Conservation (phyloP, 805 yeast species). For the Saccharomycopsis vini region DNA sequence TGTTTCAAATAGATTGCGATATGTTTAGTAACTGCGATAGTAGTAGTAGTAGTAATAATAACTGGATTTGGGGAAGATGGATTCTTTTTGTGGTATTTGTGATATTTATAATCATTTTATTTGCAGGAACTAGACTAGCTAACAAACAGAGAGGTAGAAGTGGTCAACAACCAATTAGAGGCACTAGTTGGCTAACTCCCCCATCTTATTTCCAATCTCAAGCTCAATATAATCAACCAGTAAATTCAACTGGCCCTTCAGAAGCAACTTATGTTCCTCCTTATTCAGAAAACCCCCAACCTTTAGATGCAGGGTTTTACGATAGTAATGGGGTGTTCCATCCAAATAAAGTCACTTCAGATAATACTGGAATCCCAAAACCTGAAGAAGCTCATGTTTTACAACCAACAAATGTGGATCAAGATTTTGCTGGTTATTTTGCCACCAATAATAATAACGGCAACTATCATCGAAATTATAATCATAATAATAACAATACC, state of each 20-base stretch:
- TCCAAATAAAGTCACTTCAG: constrained; percentile 19
- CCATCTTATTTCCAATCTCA: constrained; percentile 67
- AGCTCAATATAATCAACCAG: constrained; percentile 40
- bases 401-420: neutral
- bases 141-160: constrained; percentile 40
- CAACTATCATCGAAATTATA: no score
- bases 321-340: constrained; percentile 50
- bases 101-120: constrained; percentile 36
- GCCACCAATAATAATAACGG: no score
- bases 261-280: constrained; percentile 55
- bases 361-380: constrained; percentile 1
- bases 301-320: constrained; percentile 70
- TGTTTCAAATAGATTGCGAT: no score
- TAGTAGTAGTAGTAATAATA: no score
- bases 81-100: constrained; percentile 57
- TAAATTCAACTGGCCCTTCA: constrained; percentile 24
- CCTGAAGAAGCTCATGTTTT: neutral
- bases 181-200: constrained; percentile 84
- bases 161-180: constrained; percentile 53
- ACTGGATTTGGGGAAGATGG: constrained; percentile 44
- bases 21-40: no score
- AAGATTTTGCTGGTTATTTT: neutral
- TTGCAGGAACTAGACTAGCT: constrained; percentile 42
- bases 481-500: no score
- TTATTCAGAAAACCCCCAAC: constrained; percentile 58